These are phyloP conservation scores for Starmerella sirachaensis DNA, from an alignment of 805 yeast species.

Conservation along the genomic window DNA sequence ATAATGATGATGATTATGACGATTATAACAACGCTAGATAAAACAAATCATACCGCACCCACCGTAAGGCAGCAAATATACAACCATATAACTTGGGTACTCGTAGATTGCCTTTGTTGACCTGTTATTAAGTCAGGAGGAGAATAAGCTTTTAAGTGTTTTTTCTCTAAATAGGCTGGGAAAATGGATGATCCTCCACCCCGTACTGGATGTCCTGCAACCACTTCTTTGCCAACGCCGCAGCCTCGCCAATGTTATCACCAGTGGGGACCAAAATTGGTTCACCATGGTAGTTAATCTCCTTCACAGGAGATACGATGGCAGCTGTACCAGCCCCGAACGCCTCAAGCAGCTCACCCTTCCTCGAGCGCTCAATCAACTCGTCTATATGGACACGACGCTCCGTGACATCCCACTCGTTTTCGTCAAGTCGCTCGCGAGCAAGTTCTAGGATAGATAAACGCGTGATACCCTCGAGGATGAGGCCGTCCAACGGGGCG, in stretches of 20 bases:
- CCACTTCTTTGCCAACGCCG: constrained; percentile 73
- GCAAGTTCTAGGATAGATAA: constrained; percentile 72
- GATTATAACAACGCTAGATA: background rate
- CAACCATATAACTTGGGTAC: background rate
- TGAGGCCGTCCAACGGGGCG: constrained; percentile 95
- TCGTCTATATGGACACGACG: constrained; percentile 74
- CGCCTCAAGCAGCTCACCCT: constrained; percentile 83
- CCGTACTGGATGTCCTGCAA: constrained; percentile 87
- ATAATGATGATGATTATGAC: background rate
- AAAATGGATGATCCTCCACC: constrained; percentile 44
- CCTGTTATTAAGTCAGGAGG: background rate
- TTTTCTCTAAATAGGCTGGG: constrained; percentile 3
- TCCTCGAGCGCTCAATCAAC: constrained; percentile 60
- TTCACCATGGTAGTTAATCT: constrained; percentile 67
- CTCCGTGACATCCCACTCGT: constrained; percentile 75
- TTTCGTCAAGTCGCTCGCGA: constrained; percentile 57
- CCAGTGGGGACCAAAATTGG: constrained; percentile 74
- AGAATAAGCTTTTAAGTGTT: background rate
- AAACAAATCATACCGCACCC: background rate
- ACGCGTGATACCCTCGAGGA: constrained; percentile 92
- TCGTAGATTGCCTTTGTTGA: background rate
- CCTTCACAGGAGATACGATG: constrained; percentile 84
- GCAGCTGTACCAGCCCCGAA: constrained; percentile 98
- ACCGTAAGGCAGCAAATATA: background rate
- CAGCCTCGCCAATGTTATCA: constrained; percentile 50